Evolutionary conservation across 371 early-diverging fungal genomes (phyloP).

Genomic region (Cokeromyces recurvatus): DNA sequence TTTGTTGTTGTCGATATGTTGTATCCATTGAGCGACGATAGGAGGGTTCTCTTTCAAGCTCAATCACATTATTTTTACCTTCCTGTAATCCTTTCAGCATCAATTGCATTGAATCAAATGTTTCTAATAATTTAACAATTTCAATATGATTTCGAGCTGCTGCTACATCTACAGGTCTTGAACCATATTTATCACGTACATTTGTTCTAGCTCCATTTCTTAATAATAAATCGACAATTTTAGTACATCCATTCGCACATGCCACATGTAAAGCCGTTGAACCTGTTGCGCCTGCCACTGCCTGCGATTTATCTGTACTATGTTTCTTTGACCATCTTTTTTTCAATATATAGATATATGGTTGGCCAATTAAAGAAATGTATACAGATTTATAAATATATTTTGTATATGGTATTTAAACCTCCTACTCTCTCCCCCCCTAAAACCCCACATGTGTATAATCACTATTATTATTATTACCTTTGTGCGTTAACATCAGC

Average conservation of each 20-base stretch:
- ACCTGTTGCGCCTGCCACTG: constrained; percentile 42
- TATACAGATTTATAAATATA: too few species aligned
- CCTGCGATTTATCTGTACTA: constrained; percentile 23
- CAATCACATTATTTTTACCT: constrained; percentile 4
- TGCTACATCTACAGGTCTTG: constrained; percentile 55
- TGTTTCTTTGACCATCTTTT: constrained; percentile 33
- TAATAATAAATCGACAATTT: constrained; percentile 57
- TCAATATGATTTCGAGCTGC: constrained; percentile 51
- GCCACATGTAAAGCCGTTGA: constrained; percentile 76
- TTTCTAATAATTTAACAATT: constrained; percentile 40
- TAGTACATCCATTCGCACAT: constrained; percentile 62
- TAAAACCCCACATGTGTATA: too few species aligned
- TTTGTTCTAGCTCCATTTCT: constrained; percentile 57
- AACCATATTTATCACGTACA: constrained; percentile 62
- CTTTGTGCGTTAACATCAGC: constrained; percentile 68
- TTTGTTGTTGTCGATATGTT: constrained; percentile 4
- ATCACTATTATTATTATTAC: constrained; percentile 17
- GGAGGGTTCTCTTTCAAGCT: background rate
- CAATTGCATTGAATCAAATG: constrained; percentile 17
- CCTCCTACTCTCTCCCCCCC: too few species aligned
- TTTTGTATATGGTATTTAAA: background rate
- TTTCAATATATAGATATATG: background rate
- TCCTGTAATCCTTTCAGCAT: constrained; percentile 25
- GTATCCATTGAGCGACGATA: constrained; percentile 20
- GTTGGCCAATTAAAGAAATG: background rate